These are phyloP conservation scores for Marasmius fiardii DNA, from an alignment of 1,284 basidiomycete genomes.

Conservation along the genomic window DNA sequence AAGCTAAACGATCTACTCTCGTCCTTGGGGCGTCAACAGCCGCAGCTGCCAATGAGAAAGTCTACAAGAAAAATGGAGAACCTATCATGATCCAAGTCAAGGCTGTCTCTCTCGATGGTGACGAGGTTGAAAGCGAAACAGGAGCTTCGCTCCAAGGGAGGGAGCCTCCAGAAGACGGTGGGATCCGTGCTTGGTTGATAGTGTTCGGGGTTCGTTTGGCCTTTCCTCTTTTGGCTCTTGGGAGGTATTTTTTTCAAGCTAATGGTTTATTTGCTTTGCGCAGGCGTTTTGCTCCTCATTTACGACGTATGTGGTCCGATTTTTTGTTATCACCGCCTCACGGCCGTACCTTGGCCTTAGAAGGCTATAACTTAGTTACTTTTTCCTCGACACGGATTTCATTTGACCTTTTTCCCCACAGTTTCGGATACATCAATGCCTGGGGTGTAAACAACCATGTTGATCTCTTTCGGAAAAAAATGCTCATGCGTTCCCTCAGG, in stretches of 20 bases:
- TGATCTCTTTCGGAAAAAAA: not conserved
- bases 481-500: no score
- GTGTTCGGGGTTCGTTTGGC: conserved; percentile 15
- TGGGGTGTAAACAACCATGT: conserved; percentile 13
- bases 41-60: not conserved
- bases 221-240: not conserved
- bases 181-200: conserved; percentile 15
- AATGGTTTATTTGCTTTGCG: not conserved
- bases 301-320: conserved; percentile 12
- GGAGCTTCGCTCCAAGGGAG: not conserved
- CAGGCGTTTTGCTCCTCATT: conserved; percentile 16
- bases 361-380: not conserved
- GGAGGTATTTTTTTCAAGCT: not conserved
- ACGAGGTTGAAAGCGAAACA: not conserved
- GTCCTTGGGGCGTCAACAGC: not conserved
- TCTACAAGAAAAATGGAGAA: not conserved
- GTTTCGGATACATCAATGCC: conserved; percentile 16
- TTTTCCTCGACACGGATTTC: not conserved
- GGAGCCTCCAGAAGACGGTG: conserved; percentile 12
- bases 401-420: not conserved
- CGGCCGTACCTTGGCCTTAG: not conserved
- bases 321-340: not conserved
- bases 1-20: not conserved
- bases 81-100: not conserved
- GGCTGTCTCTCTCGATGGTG: not conserved